Conservation (phyloP, 768 basidiomycete genomes). For the Lactarius quietus region DNA sequence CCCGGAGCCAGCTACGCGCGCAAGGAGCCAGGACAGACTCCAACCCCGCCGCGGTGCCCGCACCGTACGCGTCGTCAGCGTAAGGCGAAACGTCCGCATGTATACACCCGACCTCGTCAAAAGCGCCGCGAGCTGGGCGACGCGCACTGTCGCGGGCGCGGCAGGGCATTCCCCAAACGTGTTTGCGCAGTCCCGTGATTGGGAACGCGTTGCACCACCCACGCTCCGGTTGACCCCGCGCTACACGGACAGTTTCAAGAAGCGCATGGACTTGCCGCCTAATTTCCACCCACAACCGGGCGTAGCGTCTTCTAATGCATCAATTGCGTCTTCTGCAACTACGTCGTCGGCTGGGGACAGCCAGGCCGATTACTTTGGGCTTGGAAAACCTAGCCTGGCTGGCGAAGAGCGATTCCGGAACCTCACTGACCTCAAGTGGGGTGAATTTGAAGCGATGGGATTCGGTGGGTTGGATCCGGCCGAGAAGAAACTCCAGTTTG, state of each 20-base stretch:
- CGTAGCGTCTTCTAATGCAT: conserved; percentile 33
- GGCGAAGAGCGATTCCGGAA: conserved; percentile 73
- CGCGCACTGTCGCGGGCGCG: conserved; percentile 32
- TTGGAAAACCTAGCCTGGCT: conserved; percentile 33
- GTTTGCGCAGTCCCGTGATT: conserved; percentile 66
- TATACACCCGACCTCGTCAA: conserved; percentile 85
- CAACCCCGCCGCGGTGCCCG: conserved; percentile 73
- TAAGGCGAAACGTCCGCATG: conserved; percentile 79
- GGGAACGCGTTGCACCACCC: conserved; percentile 66
- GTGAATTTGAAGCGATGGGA: conserved; percentile 82
- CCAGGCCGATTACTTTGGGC: conserved; percentile 32
- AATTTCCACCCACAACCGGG: conserved; percentile 52
- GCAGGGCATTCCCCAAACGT: conserved; percentile 37
- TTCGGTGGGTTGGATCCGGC: conserved; percentile 54
- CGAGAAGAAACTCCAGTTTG: conserved; percentile 83
- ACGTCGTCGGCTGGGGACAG: conserved; percentile 3
- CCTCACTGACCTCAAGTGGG: conserved; percentile 87
- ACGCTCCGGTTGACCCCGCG: conserved; percentile 58
- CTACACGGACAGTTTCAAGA: conserved; percentile 73
- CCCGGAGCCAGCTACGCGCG: conserved; percentile 44
- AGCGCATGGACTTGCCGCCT: conserved; percentile 65
- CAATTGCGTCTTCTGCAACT: conserved; percentile 32
- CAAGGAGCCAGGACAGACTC: conserved; percentile 46
- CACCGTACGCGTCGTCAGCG: conserved; percentile 71
- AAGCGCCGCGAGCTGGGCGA: conserved; percentile 50